phyloP scores from a whole-genome alignment of 1,284 basidiomycete genomes.

The Neolentinus lepideus region DNA sequence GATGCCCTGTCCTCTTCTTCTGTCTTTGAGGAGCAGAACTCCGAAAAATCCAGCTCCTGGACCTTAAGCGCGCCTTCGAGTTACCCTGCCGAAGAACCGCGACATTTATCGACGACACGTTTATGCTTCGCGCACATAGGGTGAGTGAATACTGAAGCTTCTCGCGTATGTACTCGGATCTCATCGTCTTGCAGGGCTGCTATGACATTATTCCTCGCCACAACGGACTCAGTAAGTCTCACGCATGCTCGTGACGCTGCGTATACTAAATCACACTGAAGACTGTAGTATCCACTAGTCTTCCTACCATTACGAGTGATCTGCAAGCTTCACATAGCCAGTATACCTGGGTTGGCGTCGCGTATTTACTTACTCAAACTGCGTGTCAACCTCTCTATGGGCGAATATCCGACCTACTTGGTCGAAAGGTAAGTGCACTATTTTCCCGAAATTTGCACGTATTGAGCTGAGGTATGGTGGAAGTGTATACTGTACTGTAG shows the following conservation, averaged over 20 bases:
- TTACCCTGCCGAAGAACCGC: neutral
- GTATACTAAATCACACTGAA: constrained; percentile 21
- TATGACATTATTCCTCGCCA: constrained; percentile 69
- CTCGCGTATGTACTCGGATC: neutral
- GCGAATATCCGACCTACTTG: constrained; percentile 67
- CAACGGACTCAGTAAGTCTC: constrained; percentile 67
- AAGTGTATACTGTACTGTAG: constrained; percentile 62
- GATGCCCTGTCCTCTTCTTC: neutral
- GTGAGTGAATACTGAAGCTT: constrained; percentile 10
- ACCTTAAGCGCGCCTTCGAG: neutral
- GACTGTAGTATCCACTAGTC: constrained; percentile 76
- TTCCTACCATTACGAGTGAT: constrained; percentile 69
- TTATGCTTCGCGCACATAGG: constrained; percentile 23
- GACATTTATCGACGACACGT: constrained; percentile 13
- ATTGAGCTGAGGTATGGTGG: constrained; percentile 8
- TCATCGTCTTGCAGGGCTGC: constrained; percentile 45
- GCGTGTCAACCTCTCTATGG: constrained; percentile 77
- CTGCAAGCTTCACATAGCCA: constrained; percentile 56
- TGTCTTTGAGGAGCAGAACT: neutral
- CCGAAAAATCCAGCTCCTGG: neutral
- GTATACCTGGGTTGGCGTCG: constrained; percentile 79
- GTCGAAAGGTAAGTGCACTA: constrained; percentile 46
- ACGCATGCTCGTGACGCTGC: constrained; percentile 9
- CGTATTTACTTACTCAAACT: constrained; percentile 78
- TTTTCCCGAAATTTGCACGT: constrained; percentile 1